These are phyloP conservation scores for Kitagawia praeruptora DNA, from an alignment of 129 eudicot species.

Conservation along the genomic window DNA sequence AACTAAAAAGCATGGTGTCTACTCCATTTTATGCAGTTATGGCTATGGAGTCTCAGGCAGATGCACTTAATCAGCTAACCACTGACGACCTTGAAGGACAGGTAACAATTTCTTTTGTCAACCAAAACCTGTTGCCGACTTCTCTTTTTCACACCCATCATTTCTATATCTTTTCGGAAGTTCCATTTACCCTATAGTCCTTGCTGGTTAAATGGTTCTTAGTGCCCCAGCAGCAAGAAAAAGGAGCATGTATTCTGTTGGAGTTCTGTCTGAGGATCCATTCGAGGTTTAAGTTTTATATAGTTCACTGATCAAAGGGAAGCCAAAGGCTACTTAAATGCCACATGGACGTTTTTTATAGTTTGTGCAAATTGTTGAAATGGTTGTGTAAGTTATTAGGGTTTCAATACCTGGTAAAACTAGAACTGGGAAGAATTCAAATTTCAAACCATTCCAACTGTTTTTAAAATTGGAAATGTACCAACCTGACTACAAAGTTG, in stretches of 20 bases:
- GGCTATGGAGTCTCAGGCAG: slow-evolving; percentile 98
- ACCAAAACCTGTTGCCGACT: neutral
- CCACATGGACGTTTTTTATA: neutral
- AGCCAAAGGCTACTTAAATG: neutral
- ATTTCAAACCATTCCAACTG: neutral
- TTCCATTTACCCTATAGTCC: neutral
- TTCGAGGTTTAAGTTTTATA: neutral
- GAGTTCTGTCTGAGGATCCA: neutral
- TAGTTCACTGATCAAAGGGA: no score
- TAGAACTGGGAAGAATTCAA: neutral
- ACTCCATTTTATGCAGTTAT: slow-evolving; percentile 40
- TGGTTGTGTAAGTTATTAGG: neutral
- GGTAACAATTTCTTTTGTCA: slow-evolving; percentile 33
- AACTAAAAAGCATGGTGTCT: neutral
- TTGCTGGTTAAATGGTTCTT: neutral
- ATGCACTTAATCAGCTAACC: slow-evolving; percentile 72
- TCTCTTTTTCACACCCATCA: neutral
- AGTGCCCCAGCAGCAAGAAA: neutral
- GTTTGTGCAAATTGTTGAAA: neutral
- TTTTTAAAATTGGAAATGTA: neutral
- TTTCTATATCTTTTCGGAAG: neutral
- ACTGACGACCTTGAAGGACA: slow-evolving; percentile 93
- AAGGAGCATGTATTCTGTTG: neutral
- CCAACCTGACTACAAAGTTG: neutral
- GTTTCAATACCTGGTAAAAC: neutral